phyloP scores from a whole-genome alignment of 306 rosid species.

The Pyrus pyrifolia region DNA sequence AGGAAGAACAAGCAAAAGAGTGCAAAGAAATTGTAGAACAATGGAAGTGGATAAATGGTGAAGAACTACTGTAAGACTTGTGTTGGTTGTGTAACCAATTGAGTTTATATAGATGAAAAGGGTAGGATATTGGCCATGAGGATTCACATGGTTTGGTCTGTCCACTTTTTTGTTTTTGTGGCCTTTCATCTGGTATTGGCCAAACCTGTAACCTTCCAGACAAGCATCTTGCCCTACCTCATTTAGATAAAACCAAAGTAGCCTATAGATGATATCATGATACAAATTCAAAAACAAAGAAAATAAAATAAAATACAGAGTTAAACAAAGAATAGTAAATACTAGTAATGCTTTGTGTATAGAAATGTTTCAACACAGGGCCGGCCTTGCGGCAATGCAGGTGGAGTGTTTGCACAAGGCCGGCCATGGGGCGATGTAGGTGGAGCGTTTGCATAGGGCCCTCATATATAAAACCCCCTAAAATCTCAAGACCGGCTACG shows the following conservation, averaged over 20 bases:
- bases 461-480: too few species aligned
- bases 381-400: too few species aligned
- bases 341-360: too few species aligned
- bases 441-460: too few species aligned
- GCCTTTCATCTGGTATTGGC: background rate
- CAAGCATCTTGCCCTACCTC: constrained; percentile 3
- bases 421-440: too few species aligned
- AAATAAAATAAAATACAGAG: background rate
- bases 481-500: too few species aligned
- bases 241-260: background rate
- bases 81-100: constrained; percentile 5
- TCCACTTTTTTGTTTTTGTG: background rate
- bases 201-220: background rate
- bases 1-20: background rate
- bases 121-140: background rate
- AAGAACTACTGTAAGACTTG: background rate
- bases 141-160: constrained; percentile 32
- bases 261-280: background rate
- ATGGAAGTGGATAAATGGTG: background rate
- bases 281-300: background rate
- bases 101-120: constrained; percentile 22
- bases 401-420: too few species aligned
- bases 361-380: background rate
- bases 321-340: background rate
- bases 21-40: background rate